Conservation (phyloP, 2,329 filamentous ascomycete genomes). For the Aureobasidium sp. region DNA sequence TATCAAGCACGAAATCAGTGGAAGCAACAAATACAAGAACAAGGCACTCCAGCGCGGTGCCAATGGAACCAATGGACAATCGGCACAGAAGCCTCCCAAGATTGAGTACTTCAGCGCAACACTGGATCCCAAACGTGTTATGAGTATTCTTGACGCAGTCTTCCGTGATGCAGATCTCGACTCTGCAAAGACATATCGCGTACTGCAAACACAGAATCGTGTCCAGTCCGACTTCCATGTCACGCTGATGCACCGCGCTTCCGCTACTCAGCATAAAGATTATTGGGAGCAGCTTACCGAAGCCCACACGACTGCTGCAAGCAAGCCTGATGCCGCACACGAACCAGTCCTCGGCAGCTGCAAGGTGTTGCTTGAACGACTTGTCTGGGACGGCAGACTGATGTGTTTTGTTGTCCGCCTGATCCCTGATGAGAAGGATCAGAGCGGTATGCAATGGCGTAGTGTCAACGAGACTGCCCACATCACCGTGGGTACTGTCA, state of each 20-base stretch:
- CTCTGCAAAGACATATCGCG: slow-evolving; percentile 62
- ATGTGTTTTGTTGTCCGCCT: slow-evolving; percentile 88
- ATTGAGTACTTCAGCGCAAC: slow-evolving; percentile 61
- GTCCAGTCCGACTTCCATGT: slow-evolving; percentile 87
- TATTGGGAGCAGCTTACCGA: slow-evolving; percentile 68
- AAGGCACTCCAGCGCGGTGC: slow-evolving; percentile 17
- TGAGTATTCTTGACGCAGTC: slow-evolving; percentile 57
- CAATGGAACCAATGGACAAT: not conserved
- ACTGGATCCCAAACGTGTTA: slow-evolving; percentile 46
- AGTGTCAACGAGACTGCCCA: slow-evolving; percentile 76
- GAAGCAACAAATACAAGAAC: slow-evolving; percentile 36
- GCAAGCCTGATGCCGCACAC: slow-evolving; percentile 28
- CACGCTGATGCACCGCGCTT: slow-evolving; percentile 78
- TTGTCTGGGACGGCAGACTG: slow-evolving; percentile 78
- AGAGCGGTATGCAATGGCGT: slow-evolving; percentile 37
- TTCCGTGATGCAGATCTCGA: slow-evolving; percentile 55
- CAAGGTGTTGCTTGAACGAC: slow-evolving; percentile 53
- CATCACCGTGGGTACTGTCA: slow-evolving; percentile 79
- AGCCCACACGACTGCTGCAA: slow-evolving; percentile 42
- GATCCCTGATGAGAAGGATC: slow-evolving; percentile 41
- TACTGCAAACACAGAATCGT: slow-evolving; percentile 65
- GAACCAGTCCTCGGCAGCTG: slow-evolving; percentile 56
- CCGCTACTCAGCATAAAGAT: slow-evolving; percentile 52
- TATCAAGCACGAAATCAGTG: slow-evolving; percentile 66
- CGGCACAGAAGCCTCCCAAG: slow-evolving; percentile 32